Evolutionary conservation across 352 stramenopile species (phyloP), one percentile per base, ranked within the genome.

Genomic region (Globisporangium abappressorium): DNA sequence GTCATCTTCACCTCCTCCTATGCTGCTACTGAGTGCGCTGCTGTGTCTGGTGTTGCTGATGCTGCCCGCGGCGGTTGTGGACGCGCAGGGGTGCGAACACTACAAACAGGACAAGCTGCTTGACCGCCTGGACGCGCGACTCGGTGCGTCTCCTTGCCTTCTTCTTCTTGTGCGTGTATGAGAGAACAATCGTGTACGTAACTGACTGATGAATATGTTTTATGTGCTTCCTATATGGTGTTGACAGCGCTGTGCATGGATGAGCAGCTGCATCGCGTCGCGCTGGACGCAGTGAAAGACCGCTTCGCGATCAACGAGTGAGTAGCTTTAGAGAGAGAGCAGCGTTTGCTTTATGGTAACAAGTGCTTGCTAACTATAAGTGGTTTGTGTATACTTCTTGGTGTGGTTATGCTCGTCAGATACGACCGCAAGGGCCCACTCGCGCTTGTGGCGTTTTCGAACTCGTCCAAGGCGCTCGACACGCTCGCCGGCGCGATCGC

Each of bases 401-500:
- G 14, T 34, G 11, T 46, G 63, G 0, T 6, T 5, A 15, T 26
- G n/a, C 0, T 54, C 28, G 22, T 6, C 36, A 77, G 71, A 49
- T 74, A 86, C 46, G 80, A 89, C 70, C 72, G 69, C 12, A 71
- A 73, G 24, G 70, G 76, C 30, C 84, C 84, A 4, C 70, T 92
- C 62, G 78, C 84, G 41, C 69, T 92, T 24, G 72, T 80, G 43
- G 53, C 77, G 7, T 84, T 92, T 67, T 88, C 81, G 22, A 84
- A 85, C 49, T 82, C 77, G 22, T 75, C 73, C 18, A 41, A 61
- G 6, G 15, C 59, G 30, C 53, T 71, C 38, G 53, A 71, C 18
- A 15, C 66, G 18, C n/a, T 71, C 26, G 51, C 60, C 1, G 53
- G 60, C 30, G 66, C 66, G 3, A 57, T 71, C 33, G 46, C 49